Conservation (phyloP, 768 basidiomycete genomes). For the Pholiota microspora region DNA sequence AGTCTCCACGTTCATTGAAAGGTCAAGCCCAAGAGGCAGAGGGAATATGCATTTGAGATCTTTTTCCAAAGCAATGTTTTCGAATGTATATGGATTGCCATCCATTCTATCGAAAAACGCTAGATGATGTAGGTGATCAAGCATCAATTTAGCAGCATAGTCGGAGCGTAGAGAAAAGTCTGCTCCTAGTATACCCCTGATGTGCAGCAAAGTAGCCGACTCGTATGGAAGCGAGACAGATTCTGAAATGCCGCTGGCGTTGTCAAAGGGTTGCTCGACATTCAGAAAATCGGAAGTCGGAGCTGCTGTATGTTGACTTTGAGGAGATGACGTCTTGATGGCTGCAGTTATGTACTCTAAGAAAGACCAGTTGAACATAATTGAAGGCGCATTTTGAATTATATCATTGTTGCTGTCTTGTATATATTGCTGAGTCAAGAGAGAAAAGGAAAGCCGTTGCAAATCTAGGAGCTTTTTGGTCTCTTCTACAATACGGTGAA, state of each 20-base stretch:
- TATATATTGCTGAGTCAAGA: slow-evolving; percentile 49
- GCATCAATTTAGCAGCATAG: slow-evolving; percentile 45
- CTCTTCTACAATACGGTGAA: slow-evolving; percentile 49
- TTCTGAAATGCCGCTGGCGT: slow-evolving; percentile 18
- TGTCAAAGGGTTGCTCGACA: slow-evolving; percentile 30
- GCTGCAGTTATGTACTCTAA: slow-evolving; percentile 60
- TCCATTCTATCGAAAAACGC: slow-evolving; percentile 59
- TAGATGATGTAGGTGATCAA: slow-evolving; percentile 59
- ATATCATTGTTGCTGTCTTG: slow-evolving; percentile 39
- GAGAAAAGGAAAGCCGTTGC: slow-evolving; percentile 40
- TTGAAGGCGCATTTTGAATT: slow-evolving; percentile 36
- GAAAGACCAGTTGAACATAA: slow-evolving; percentile 69
- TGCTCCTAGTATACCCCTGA: slow-evolving; percentile 57
- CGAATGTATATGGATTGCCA: slow-evolving; percentile 33
- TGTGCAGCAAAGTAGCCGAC: slow-evolving; percentile 52
- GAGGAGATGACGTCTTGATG: slow-evolving; percentile 45
- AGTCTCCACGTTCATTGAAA: slow-evolving; percentile 69
- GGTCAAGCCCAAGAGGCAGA: slow-evolving; percentile 68
- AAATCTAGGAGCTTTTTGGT: slow-evolving; percentile 52
- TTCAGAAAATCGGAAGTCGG: slow-evolving; percentile 46
- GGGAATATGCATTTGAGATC: slow-evolving; percentile 55
- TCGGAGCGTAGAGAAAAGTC: slow-evolving; percentile 60
- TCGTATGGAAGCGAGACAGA: slow-evolving; percentile 50
- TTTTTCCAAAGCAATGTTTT: slow-evolving; percentile 26
- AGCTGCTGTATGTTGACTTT: slow-evolving; percentile 15